A percentile compares a stretch with the other conserved stretches of the same genome.
Evolutionary conservation across 768 basidiomycete genomes (phyloP).

Genomic region (Cystobasidium tubakii): DNA sequence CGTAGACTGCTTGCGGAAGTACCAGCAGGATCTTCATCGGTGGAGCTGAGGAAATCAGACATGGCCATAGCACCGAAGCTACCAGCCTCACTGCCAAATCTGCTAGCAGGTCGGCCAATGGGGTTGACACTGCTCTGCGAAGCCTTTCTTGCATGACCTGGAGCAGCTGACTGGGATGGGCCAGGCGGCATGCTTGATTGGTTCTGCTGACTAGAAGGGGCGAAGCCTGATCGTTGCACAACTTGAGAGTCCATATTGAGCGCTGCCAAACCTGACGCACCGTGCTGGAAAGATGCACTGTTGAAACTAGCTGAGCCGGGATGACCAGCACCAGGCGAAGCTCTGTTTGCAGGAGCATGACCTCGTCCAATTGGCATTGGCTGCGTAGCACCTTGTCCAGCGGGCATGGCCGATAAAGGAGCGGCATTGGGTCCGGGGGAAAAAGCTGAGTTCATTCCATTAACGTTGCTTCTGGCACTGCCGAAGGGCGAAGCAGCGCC

Average conservation of each 20-base stretch:
- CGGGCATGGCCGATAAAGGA: not conserved
- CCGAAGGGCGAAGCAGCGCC: not conserved
- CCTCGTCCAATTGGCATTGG: slow-evolving; percentile 26
- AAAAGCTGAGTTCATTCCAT: not conserved
- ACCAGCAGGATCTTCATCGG: slow-evolving; percentile 33
- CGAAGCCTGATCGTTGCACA: slow-evolving; percentile 8
- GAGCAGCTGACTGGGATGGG: not conserved
- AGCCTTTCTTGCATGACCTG: slow-evolving; percentile 1
- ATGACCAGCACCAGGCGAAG: not conserved
- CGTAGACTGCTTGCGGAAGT: slow-evolving; percentile 36
- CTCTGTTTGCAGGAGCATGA: not conserved
- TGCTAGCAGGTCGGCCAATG: slow-evolving; percentile 8
- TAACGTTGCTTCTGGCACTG: not conserved
- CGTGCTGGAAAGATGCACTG: slow-evolving; percentile 25
- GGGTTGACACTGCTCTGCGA: slow-evolving; percentile 15
- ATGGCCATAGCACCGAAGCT: slow-evolving; percentile 13
- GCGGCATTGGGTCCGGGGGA: not conserved
- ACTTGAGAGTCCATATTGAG: slow-evolving; percentile 37
- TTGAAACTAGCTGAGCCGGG: not conserved
- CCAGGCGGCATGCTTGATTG: slow-evolving; percentile 1
- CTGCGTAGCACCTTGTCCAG: not conserved
- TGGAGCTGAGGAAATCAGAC: slow-evolving; percentile 27
- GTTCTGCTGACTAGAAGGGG: not conserved
- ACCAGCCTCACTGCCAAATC: slow-evolving; percentile 7
- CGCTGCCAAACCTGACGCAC: slow-evolving; percentile 26